Conservation (phyloP, 1,139 yeast genomes). For the Yamadazyma pseudoaaseri region DNA sequence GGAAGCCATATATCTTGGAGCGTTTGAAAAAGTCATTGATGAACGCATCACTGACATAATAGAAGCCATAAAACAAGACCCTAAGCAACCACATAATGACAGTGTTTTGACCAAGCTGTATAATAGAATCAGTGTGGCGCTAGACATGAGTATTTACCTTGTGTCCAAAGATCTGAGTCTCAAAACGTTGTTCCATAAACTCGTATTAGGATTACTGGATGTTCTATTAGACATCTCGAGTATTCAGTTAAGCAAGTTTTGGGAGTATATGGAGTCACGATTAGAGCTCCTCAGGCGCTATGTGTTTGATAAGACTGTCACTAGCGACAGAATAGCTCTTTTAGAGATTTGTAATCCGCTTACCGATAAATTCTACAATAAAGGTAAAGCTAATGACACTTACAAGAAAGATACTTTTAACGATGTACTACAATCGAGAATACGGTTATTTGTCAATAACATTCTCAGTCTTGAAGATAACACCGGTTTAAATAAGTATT, state of each 20-base stretch:
- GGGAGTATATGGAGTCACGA: constrained; percentile 40
- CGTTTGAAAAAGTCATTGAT: constrained; percentile 5
- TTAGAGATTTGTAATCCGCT: constrained; percentile 39
- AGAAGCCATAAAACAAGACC: too few species aligned
- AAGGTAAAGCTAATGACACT: constrained; percentile 24
- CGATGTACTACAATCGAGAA: constrained; percentile 37
- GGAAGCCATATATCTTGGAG: constrained; percentile 4
- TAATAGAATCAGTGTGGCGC: constrained; percentile 3
- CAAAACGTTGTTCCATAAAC: constrained; percentile 9
- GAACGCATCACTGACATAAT: background rate
- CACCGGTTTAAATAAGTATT: constrained; percentile 47
- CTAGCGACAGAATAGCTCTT: constrained; percentile 38
- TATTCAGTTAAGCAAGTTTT: constrained; percentile 16
- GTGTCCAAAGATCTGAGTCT: constrained; percentile 2
- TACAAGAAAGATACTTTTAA: constrained; percentile 40
- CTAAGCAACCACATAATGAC: too few species aligned
- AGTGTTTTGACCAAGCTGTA: background rate
- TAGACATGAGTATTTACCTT: constrained; percentile 6
- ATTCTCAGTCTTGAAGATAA: constrained; percentile 42
- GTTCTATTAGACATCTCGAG: constrained; percentile 6
- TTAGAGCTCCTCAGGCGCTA: constrained; percentile 17
- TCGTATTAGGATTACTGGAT: constrained; percentile 6
- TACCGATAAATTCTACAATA: constrained; percentile 29
- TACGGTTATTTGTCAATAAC: constrained; percentile 33
- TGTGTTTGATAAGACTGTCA: constrained; percentile 27